Evolutionary conservation across 1,284 basidiomycete species (phyloP).

Genomic region (Boletellus dicymbophilus): DNA sequence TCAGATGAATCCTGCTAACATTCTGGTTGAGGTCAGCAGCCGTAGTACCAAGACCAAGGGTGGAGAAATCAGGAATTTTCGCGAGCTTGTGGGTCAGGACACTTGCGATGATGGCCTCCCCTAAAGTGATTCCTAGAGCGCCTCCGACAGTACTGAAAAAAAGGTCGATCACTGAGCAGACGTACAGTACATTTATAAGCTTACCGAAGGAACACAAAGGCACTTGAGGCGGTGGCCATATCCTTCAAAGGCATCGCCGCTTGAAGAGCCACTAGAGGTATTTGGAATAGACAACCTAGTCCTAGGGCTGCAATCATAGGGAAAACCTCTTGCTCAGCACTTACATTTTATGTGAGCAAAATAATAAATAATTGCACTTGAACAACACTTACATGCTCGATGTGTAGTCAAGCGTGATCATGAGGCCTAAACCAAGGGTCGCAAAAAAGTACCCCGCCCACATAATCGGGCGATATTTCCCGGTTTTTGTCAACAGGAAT

Average conservation of each 20-base stretch:
- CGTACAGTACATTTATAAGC: constrained; percentile 2
- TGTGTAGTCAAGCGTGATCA: constrained; percentile 48
- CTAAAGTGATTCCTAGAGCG: constrained; percentile 73
- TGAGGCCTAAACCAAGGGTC: constrained; percentile 62
- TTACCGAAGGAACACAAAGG: constrained; percentile 72
- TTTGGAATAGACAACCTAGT: constrained; percentile 66
- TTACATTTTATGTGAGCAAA: background rate
- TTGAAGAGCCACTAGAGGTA: constrained; percentile 71
- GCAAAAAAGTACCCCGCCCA: constrained; percentile 58
- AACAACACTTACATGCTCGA: constrained; percentile 44
- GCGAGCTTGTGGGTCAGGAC: constrained; percentile 55
- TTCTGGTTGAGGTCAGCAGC: constrained; percentile 57
- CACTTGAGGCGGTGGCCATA: constrained; percentile 76
- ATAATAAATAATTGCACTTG: background rate
- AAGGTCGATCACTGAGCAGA: background rate
- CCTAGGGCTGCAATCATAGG: constrained; percentile 63
- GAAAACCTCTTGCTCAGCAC: constrained; percentile 42
- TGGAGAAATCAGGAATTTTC: constrained; percentile 45
- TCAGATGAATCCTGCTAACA: constrained; percentile 52
- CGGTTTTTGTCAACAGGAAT: constrained; percentile 56
- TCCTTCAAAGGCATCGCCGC: constrained; percentile 82
- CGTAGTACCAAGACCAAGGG: constrained; percentile 45
- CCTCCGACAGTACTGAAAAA: constrained; percentile 66
- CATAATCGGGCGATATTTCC: constrained; percentile 61
- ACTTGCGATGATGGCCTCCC: constrained; percentile 68